Percentiles rank a stretch among this genome's conserved stretches.
These are phyloP conservation scores for Beverwykella pulmonaria DNA, from an alignment of 495 filamentous ascomycete genomes.

Conservation along the genomic window DNA sequence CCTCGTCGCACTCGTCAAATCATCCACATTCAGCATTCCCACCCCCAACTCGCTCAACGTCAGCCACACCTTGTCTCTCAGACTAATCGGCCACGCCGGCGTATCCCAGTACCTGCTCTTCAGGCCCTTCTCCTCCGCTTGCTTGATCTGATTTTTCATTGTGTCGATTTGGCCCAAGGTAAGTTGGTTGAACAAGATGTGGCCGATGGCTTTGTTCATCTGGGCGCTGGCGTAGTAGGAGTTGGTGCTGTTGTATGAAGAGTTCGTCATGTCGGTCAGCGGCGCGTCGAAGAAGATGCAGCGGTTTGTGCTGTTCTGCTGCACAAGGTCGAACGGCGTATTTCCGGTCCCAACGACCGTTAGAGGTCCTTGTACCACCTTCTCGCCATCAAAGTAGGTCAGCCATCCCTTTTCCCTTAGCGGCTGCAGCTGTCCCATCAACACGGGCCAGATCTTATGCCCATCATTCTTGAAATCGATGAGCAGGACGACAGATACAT, in stretches of 20 bases:
- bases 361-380: constrained; percentile 48
- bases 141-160: constrained; percentile 26
- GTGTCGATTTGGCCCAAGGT: constrained; percentile 14
- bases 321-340: constrained; percentile 42
- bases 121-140: constrained; percentile 25
- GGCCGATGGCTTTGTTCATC: constrained; percentile 25
- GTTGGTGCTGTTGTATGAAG: constrained; percentile 20
- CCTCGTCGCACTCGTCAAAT: constrained; percentile 28
- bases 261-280: constrained; percentile 17
- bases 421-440: constrained; percentile 49
- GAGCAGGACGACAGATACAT: constrained; percentile 22
- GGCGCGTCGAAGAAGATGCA: constrained; percentile 35
- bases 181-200: constrained; percentile 17
- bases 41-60: constrained; percentile 25
- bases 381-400: constrained; percentile 47
- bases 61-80: constrained; percentile 30
- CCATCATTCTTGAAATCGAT: constrained; percentile 53
- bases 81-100: constrained; percentile 29
- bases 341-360: constrained; percentile 54
- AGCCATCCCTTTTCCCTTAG: constrained; percentile 49
- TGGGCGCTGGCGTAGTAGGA: constrained; percentile 34
- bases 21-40: constrained; percentile 36
- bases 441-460: constrained; percentile 44
- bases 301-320: constrained; percentile 21
- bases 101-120: constrained; percentile 35